These are phyloP conservation scores for Trichosporon sp. DNA, from an alignment of 1,284 basidiomycete species.

Conservation along the genomic window DNA sequence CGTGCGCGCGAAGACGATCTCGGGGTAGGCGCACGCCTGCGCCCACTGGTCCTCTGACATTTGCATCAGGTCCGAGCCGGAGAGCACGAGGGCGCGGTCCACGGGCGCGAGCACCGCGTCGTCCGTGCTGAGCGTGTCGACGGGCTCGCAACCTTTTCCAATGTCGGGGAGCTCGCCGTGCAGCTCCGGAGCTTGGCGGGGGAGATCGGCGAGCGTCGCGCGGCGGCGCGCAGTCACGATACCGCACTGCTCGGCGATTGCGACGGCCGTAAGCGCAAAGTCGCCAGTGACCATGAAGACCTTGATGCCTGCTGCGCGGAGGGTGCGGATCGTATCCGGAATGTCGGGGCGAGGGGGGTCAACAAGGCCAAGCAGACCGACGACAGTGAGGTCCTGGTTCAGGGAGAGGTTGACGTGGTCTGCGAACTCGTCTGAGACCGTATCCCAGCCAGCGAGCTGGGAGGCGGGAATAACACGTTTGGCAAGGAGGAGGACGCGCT, in stretches of 20 bases:
- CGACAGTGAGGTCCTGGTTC: conserved; percentile 61
- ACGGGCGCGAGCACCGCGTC: background rate
- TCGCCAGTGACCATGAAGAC: conserved; percentile 73
- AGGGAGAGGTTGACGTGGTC: conserved; percentile 47
- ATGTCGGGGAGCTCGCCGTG: conserved; percentile 48
- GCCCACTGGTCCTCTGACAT: conserved; percentile 62
- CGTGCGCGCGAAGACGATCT: conserved; percentile 73
- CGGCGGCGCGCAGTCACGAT: conserved; percentile 61
- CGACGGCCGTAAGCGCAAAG: conserved; percentile 59
- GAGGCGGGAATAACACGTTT: conserved; percentile 47
- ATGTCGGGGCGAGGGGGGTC: conserved; percentile 68
- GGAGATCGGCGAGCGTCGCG: conserved; percentile 47
- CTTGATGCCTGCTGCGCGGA: conserved; percentile 66
- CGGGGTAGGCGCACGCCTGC: conserved; percentile 63
- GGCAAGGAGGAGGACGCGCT: conserved; percentile 64
- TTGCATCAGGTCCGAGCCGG: conserved; percentile 62
- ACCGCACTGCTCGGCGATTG: conserved; percentile 66
- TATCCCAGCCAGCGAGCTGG: background rate
- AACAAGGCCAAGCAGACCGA: conserved; percentile 67
- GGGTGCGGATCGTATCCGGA: conserved; percentile 60
- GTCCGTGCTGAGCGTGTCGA: background rate
- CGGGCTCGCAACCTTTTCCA: no score
- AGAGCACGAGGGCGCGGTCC: conserved; percentile 59
- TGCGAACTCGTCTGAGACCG: conserved; percentile 52
- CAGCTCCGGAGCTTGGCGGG: background rate